phyloP scores from a whole-genome alignment of 495 filamentous ascomycete species.

The Hypomontagnella monticulosa region DNA sequence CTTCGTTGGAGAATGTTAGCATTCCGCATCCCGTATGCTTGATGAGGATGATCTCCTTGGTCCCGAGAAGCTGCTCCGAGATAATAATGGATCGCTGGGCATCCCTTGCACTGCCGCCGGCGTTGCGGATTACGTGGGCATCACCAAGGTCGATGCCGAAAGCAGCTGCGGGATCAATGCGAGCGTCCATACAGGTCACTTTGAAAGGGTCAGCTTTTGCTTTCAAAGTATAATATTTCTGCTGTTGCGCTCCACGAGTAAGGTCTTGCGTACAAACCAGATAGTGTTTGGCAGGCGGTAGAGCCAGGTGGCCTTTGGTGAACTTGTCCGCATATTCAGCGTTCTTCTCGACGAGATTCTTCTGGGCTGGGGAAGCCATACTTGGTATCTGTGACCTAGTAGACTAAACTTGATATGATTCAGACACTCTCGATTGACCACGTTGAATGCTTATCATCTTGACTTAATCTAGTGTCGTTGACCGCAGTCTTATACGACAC shows the following conservation, averaged over 20 bases:
- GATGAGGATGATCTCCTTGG: slow-evolving; percentile 76
- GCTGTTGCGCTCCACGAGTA: background rate
- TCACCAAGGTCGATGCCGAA: slow-evolving; percentile 80
- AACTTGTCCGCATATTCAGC: slow-evolving; percentile 69
- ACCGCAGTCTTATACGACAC: slow-evolving; percentile 14
- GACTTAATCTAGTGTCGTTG: background rate
- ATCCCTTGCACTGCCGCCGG: slow-evolving; percentile 72
- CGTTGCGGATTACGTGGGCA: slow-evolving; percentile 85
- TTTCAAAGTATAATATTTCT: background rate
- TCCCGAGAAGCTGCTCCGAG: slow-evolving; percentile 84
- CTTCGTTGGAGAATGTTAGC: slow-evolving; percentile 78
- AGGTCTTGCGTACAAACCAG: slow-evolving; percentile 57
- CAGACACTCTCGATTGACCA: no score
- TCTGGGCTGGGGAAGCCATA: slow-evolving; percentile 55
- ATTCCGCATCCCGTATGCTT: slow-evolving; percentile 88
- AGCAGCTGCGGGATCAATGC: slow-evolving; percentile 75
- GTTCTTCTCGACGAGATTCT: slow-evolving; percentile 67
- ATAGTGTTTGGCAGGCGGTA: slow-evolving; percentile 78
- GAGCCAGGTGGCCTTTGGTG: slow-evolving; percentile 69
- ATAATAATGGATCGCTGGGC: slow-evolving; percentile 80
- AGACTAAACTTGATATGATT: no score
- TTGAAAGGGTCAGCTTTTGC: slow-evolving; percentile 17
- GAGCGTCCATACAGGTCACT: slow-evolving; percentile 85
- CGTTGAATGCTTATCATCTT: background rate
- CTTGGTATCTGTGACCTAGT: background rate